These are phyloP conservation scores for Anethum foeniculum DNA, from an alignment of 140 eudicot species.

Conservation along the genomic window DNA sequence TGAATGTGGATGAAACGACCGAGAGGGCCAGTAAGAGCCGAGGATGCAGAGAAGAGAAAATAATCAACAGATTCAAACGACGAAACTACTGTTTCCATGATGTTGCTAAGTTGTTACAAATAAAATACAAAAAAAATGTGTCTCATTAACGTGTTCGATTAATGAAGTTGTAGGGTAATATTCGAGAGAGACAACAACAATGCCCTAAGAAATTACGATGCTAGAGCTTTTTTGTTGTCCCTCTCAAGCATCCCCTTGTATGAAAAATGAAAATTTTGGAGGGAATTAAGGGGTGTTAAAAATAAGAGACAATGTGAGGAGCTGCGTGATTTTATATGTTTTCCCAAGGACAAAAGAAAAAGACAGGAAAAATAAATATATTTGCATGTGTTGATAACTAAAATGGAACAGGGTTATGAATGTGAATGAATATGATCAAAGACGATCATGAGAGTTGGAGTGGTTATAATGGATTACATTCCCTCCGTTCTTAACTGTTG, in stretches of 20 bases:
- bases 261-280: neutral
- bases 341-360: too few species aligned
- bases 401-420: neutral
- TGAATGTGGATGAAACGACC: slow-evolving; percentile 79
- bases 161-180: neutral
- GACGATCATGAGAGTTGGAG: neutral
- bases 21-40: slow-evolving; percentile 47
- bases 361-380: neutral
- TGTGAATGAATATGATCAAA: neutral
- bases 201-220: neutral
- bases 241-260: neutral
- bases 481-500: neutral
- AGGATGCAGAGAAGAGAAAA: slow-evolving; percentile 45
- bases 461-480: neutral
- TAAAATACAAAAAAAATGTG: neutral
- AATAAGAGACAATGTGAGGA: neutral
- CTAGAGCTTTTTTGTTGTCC: neutral
- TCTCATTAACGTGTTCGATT: neutral
- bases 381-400: neutral
- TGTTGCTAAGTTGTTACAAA: neutral
- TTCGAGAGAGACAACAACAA: slow-evolving; percentile 1
- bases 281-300: neutral
- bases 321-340: neutral
- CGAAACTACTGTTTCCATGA: slow-evolving; percentile 27
- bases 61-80: slow-evolving; percentile 42